Evolutionary conservation across 2,329 filamentous ascomycete genomes (phyloP).

Genomic region (Phialophora tarda): DNA sequence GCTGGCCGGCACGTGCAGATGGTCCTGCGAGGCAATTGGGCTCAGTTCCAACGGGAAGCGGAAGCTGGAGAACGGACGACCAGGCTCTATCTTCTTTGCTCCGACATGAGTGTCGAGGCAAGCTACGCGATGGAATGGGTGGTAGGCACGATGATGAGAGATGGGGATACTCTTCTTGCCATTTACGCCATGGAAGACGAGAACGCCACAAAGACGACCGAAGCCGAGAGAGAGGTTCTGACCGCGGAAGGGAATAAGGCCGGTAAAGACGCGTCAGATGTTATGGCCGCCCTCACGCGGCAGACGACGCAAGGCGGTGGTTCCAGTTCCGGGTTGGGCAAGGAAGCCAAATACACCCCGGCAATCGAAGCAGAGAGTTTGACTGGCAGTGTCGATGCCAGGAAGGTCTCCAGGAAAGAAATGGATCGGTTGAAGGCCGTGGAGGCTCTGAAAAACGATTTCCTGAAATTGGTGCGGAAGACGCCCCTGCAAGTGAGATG

Average conservation of each 20-base stretch:
- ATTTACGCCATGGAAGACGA: conserved; percentile 96
- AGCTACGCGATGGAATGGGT: conserved; percentile 97
- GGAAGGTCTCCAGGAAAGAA: conserved; percentile 67
- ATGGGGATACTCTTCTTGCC: conserved; percentile 90
- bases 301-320: conserved; percentile 47
- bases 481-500: conserved; percentile 91
- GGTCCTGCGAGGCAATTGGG: conserved; percentile 86
- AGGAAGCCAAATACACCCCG: conserved; percentile 42
- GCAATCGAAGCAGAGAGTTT: conserved; percentile 49
- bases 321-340: conserved; percentile 32
- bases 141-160: conserved; percentile 89
- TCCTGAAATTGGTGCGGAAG: conserved; percentile 85
- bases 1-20: conserved; percentile 85
- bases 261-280: conserved; percentile 75
- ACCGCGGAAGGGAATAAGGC: conserved; percentile 72
- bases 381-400: conserved; percentile 53
- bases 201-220: conserved; percentile 53
- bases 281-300: conserved; percentile 67
- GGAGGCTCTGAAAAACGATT: conserved; percentile 81
- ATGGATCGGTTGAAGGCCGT: conserved; percentile 80
- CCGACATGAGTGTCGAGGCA: conserved; percentile 90
- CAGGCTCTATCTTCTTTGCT: conserved; percentile 93
- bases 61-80: conserved; percentile 78
- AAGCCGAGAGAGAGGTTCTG: conserved; percentile 43
- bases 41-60: conserved; percentile 67